Evolutionary conservation across 2,329 filamentous ascomycete genomes (phyloP), one percentile per base, ranked within the genome.

Genomic region (Diaporthe sp.): DNA sequence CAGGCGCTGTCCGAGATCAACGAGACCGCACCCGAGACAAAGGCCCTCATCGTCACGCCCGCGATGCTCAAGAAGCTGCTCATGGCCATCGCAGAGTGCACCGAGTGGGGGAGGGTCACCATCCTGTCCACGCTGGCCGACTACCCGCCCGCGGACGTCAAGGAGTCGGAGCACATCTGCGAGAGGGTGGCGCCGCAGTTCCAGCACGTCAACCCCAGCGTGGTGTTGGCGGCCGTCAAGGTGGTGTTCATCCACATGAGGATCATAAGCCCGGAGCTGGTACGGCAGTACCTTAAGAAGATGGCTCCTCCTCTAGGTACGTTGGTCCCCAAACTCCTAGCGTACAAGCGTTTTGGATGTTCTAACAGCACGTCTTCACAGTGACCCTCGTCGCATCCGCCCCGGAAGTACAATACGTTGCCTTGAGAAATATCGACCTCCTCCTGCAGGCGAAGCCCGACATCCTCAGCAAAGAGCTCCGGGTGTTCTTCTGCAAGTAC

Each of bases 401-500:
- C 0, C 96, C 97, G 9, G 97, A 99, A 87, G 97, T 99, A 53
- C 97, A 99, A 85, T 99, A 99, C 83, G 97, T 99, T 74, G 97
- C 97, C 20, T 87, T 99, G 68, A 90, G 96, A 78, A 99, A 99
- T 84, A 99, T 99, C 81, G 97, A 99, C 80, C 91, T 99, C 47
- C 89, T 99, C 8, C 89, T 99, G 37, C 97, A 99, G 84, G 97
- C 97, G 80, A 96, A 98, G 84, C 95, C 97, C 15, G 96, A 98
- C 79, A 98, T 99, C 74, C 89, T 99, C 13, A 98, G 95, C 88
- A 98, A 98, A 85, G 97, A 99, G 85, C 92, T 99, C 81, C 92
- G 97, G 60, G 97, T 99, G 12, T 99, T 99, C 87, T 99, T 99
- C 87, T 99, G 97, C 93, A 99, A 99, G 86, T 99, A 99, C 87